Evolutionary conservation across 768 basidiomycete genomes (phyloP).

Genomic region (Boletus sensibilis): DNA sequence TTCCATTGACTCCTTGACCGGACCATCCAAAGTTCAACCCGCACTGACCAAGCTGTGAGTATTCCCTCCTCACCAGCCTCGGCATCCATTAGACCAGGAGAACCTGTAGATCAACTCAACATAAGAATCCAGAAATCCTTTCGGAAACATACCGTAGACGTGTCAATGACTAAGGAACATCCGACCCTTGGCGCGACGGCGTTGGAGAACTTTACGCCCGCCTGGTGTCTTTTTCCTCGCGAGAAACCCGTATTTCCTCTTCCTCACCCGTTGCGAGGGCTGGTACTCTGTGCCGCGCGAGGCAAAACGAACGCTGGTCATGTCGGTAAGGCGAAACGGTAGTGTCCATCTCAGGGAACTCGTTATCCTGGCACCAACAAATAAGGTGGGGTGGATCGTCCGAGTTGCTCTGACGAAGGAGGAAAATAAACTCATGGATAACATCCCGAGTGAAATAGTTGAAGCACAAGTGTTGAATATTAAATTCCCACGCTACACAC

Average conservation of each 20-base stretch:
- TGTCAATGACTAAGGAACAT: slow-evolving; percentile 75
- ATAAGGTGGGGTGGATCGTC: slow-evolving; percentile 18
- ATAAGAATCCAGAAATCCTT: background rate
- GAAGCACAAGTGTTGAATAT: background rate
- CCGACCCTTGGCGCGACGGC: slow-evolving; percentile 74
- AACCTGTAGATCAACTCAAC: background rate
- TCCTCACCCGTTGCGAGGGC: slow-evolving; percentile 91
- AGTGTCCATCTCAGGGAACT: slow-evolving; percentile 22
- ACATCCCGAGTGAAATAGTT: slow-evolving; percentile 7
- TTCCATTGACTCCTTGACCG: background rate
- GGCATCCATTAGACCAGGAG: background rate
- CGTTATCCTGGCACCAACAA: slow-evolving; percentile 11
- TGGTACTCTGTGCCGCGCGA: slow-evolving; percentile 91
- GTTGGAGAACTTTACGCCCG: slow-evolving; percentile 70
- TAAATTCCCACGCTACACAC: slow-evolving; percentile 19
- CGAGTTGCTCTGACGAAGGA: slow-evolving; percentile 24
- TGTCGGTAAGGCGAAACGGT: slow-evolving; percentile 20
- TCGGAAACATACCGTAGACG: slow-evolving; percentile 11
- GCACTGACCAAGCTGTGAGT: background rate
- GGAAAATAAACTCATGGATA: slow-evolving; percentile 17
- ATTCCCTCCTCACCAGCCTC: background rate
- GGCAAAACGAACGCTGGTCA: slow-evolving; percentile 46
- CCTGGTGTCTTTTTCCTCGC: slow-evolving; percentile 64
- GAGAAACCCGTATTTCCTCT: slow-evolving; percentile 91
- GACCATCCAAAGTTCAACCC: slow-evolving; percentile 2